Base-by-base conservation (phyloP, 192 early-diverging fungal species). In the Lobosporangium transversale region DNA sequence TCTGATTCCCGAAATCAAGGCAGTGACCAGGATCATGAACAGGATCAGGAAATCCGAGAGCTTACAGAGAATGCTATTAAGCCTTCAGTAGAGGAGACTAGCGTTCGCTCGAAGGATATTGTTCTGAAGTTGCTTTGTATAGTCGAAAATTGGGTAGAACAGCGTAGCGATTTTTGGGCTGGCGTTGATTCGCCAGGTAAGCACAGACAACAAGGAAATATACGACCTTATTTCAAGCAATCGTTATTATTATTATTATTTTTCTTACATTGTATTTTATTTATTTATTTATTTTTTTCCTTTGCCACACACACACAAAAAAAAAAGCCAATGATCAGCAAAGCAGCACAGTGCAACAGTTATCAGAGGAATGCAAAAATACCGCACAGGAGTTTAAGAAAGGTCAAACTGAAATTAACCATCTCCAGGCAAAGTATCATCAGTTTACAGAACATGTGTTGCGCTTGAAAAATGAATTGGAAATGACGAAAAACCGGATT, bases 341-440 rank as follows among this genome's bases (percentile, higher is more conserved):
- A 9, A 62, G 35, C 53, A 50, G 29, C 11, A 37, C 33, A 14
- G 33, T 71, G 7, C 59, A 71, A 4, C 27, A 57, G 20, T 29
- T 71, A 14, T n/a, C 36, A 4, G 36, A 49, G 20, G 27, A 55
- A 21, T 45, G 63, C 31, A 47, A 50, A 21, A 27, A 23, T 23
- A 48, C 63, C 45, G 18, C 36, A 11, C 60, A 53, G 11, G 54
- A 58, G 2, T 44, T 49, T 48, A 55, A 58, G 35, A 71, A 71
- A 26, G 53, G 59, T 7, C 60, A 58, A 31, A 29, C 32, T 21
- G 61, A 62, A n/a, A 58, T 71, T 15, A 61, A 71, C 36, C 60
- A 21, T 21, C 48, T 71, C 14, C 60, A 71, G 17, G 61, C 59
- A 18, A 55, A 71, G 27, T 63, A 55, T 32, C 69, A 63, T 21